Evolutionary conservation across 768 basidiomycete species (phyloP).

Genomic region (Rhodotorula graminis): DNA sequence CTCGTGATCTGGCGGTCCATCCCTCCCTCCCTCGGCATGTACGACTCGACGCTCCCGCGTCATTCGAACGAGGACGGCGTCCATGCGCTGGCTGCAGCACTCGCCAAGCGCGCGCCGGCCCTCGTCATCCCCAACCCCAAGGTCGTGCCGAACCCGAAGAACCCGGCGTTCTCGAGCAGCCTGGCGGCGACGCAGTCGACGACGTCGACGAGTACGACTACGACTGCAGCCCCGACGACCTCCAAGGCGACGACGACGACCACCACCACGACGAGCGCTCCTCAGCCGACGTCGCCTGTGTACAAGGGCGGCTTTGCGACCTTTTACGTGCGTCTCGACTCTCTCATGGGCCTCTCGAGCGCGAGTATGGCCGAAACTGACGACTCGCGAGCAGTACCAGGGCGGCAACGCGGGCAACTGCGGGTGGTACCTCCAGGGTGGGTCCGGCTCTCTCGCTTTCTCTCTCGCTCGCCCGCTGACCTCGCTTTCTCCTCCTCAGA

Average conservation of each 20-base stretch:
- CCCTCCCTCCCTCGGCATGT: neutral
- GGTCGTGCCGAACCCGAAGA: conserved; percentile 18
- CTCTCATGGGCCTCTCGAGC: neutral
- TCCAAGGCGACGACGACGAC: neutral
- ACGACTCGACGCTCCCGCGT: neutral
- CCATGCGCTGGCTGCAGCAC: neutral
- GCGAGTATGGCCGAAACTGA: neutral
- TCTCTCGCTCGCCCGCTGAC: too few relatives aligned
- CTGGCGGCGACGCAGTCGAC: neutral
- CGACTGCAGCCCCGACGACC: neutral
- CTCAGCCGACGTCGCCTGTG: neutral
- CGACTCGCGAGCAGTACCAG: neutral
- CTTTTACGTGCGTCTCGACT: conserved; percentile 12
- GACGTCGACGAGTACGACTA: neutral
- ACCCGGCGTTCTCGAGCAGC: conserved; percentile 6
- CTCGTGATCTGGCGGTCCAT: neutral
- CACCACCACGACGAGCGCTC: neutral
- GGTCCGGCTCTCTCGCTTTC: neutral
- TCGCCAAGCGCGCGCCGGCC: neutral
- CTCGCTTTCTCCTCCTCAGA: conserved; percentile 2
- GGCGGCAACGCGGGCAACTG: conserved; percentile 10
- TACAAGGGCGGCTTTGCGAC: conserved; percentile 31
- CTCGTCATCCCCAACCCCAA: conserved; percentile 22
- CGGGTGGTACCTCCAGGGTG: neutral
- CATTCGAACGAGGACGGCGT: neutral